Base-by-base conservation (phyloP, 352 stramenopile genomes). In the Globisporangium spinosum region DNA sequence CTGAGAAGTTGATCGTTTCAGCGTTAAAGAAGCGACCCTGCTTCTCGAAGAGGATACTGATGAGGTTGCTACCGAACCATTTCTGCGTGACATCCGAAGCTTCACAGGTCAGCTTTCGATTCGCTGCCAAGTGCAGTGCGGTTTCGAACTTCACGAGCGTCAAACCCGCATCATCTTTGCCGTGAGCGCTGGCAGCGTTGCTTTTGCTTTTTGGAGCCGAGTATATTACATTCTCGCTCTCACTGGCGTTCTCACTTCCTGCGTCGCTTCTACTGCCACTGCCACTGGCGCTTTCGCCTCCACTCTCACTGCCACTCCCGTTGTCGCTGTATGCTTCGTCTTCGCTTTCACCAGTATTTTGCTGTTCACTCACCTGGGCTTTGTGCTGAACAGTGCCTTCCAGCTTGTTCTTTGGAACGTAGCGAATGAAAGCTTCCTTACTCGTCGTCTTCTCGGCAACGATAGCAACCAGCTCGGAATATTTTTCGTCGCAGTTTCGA, bases 51-150 rank as follows among this genome's bases (percentile, higher is more conserved):
- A 91, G 64, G 1, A 87, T 65, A 0, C 73, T 68, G n/a, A 89
- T 73, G 13, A 90, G 67, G 43, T 87, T 87, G n/a, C 62, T 70
- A 12, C 83, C 81, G 56, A 77, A 86, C 81, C 81, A 91, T 47
- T 77, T 71, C 34, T 70, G 59, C n/a, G 61, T 71, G 2, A 63
- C 38, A 12, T 77, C 73, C 10, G 68, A 65, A 4, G 78, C 64
- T 38, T 80, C 70, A 3, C 59, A 69, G 15, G 61, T 77, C 4
- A 93, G 59, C 20, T 81, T 75, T 13, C 82, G 70, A 56, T 79
- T 75, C 0, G 80, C 77, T 5, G 83, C 79, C 5, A 80, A 57
- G 51, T 91, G 83, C 25, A 94, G 64, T 20, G 86, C 75, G 2
- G 82, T 83, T 25, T 79, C 67, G 22, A 73, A 83, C 43, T 77